phyloP scores from a whole-genome alignment of 225 moss, liverwort and hornwort species.

The Marchantia polymorpha region DNA sequence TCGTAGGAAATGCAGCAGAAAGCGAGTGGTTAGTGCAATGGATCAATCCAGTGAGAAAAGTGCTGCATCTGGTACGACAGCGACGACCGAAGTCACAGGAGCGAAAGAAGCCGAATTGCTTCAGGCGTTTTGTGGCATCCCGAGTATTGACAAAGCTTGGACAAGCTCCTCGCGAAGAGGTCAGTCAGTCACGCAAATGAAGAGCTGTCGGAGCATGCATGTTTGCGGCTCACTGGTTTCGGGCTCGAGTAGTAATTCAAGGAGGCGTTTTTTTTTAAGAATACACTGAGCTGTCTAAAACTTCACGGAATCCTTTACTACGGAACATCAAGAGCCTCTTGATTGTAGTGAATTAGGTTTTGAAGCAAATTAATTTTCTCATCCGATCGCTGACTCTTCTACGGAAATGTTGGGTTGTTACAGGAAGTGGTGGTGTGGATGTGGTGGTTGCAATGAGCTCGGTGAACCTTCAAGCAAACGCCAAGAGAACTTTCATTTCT shows the following conservation, averaged over 20 bases:
- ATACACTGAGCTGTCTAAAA: background rate
- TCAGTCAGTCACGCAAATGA: constrained; percentile 1
- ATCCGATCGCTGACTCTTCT: background rate
- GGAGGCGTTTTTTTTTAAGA: background rate
- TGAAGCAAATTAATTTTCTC: background rate
- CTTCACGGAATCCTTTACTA: background rate
- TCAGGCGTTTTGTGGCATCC: constrained; percentile 84
- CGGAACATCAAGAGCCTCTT: background rate
- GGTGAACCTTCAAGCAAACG: constrained; percentile 86
- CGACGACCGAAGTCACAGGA: constrained; percentile 48
- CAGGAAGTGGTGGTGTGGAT: constrained; percentile 83
- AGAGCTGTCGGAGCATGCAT: background rate
- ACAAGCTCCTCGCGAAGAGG: constrained; percentile 71
- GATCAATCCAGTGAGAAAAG: constrained; percentile 62
- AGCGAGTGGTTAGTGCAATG: constrained; percentile 39
- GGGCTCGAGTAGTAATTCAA: background rate
- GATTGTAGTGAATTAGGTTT: background rate
- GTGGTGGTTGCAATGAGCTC: constrained; percentile 99
- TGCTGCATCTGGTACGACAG: constrained; percentile 42
- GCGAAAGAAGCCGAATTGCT: constrained; percentile 82
- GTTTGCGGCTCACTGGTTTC: background rate
- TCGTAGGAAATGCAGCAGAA: constrained; percentile 21
- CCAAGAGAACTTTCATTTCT: constrained; percentile 85
- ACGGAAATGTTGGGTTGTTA: background rate
- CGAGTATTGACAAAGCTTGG: constrained; percentile 95